Percentiles rank a stretch among this genome's conserved stretches.
These are phyloP conservation scores for Hura crepitans DNA, from an alignment of 441 rosid species.

Conservation along the genomic window DNA sequence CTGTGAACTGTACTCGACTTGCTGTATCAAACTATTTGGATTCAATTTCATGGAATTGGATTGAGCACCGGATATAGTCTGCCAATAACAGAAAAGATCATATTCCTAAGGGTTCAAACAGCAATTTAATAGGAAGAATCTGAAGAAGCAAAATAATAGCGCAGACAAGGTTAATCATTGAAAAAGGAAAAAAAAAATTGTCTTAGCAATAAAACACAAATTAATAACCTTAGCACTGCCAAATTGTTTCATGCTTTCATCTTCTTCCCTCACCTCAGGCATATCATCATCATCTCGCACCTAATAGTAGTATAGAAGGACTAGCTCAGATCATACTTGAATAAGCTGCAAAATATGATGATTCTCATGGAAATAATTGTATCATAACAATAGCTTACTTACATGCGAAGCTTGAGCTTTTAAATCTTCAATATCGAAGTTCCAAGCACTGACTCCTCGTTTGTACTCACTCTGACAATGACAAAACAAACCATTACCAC, in stretches of 20 bases:
- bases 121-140: background rate
- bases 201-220: conserved; percentile 11
- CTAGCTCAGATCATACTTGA: conserved; percentile 12
- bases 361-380: background rate
- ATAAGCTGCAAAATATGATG: conserved; percentile 14
- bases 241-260: conserved; percentile 38
- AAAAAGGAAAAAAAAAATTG: no score
- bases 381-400: conserved; percentile 26
- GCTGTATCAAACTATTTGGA: conserved; percentile 30
- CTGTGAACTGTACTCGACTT: conserved; percentile 35
- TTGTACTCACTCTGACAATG: conserved; percentile 82
- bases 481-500: conserved; percentile 16
- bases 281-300: conserved; percentile 71
- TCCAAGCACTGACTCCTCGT: conserved; percentile 99
- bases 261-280: conserved; percentile 55
- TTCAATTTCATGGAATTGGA: conserved; percentile 33
- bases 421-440: conserved; percentile 87
- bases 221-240: conserved; percentile 43
- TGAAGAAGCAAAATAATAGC: background rate
- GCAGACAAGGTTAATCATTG: background rate
- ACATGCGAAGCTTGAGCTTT: conserved; percentile 94
- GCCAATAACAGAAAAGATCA: conserved; percentile 26
- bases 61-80: conserved; percentile 32
- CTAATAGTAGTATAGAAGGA: conserved; percentile 37
- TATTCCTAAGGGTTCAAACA: background rate